These are phyloP conservation scores for Dianthus caryophyllus DNA, from an alignment of 148 eudicot species.

Conservation along the genomic window DNA sequence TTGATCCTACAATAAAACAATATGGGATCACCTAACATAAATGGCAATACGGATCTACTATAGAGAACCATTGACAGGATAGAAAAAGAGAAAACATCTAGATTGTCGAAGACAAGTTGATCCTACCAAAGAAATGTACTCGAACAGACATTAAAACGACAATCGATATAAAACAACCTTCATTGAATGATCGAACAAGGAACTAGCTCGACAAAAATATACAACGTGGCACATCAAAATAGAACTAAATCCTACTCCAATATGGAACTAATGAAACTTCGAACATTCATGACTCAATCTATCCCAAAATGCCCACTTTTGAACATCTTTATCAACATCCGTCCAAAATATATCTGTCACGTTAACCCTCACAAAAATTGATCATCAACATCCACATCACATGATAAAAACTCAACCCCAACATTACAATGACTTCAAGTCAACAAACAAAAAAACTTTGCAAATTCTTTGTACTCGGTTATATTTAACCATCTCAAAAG, in stretches of 20 bases:
- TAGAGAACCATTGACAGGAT: neutral
- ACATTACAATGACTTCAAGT: neutral
- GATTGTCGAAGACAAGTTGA: no score
- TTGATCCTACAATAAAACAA: neutral
- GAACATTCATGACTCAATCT: neutral
- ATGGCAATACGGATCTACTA: neutral
- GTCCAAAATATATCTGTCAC: neutral
- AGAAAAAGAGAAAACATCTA: neutral
- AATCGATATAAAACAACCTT: no score
- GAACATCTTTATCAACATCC: neutral
- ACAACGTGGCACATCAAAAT: neutral
- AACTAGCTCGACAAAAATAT: neutral
- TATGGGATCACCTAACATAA: neutral
- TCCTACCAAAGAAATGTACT: no score
- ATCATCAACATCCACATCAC: neutral
- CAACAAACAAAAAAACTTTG: neutral
- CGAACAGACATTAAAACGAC: no score
- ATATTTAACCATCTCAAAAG: no score
- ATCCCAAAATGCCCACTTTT: neutral
- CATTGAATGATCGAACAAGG: no score
- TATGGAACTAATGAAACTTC: no score
- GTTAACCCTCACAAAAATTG: neutral
- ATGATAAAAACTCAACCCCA: neutral
- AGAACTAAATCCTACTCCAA: neutral
- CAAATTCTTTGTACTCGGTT: no score